A percentile compares a stretch with the other conserved stretches of the same genome.
Evolutionary conservation across 108 stramenopile species (phyloP).

Genomic region (Nannochloropsis gaditana): DNA sequence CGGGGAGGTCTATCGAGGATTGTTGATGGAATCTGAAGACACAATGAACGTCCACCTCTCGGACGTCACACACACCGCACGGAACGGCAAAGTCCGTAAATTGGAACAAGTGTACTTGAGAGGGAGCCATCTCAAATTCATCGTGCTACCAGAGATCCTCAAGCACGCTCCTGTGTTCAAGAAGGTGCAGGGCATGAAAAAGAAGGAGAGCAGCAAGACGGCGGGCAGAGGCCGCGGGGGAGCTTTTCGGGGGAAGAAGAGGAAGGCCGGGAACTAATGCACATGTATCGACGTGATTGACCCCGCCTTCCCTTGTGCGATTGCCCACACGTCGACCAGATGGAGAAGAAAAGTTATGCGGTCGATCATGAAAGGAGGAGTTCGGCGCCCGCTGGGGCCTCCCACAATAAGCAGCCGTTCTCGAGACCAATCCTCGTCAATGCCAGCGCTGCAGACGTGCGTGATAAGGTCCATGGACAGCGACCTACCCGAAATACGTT

Average conservation of each 20-base stretch:
- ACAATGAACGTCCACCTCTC: conserved; percentile 71
- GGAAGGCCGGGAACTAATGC: neutral
- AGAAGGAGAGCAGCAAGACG: conserved; percentile 58
- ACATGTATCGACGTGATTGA: too few species aligned
- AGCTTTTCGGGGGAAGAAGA: conserved; percentile 19
- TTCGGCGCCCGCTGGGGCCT: too few species aligned
- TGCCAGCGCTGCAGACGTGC: too few species aligned
- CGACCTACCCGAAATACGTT: too few species aligned
- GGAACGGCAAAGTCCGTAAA: conserved; percentile 48
- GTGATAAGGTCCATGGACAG: too few species aligned
- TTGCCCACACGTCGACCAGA: too few species aligned
- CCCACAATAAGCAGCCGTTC: too few species aligned
- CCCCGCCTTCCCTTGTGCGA: too few species aligned
- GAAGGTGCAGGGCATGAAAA: conserved; percentile 80
- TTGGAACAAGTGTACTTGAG: conserved; percentile 70
- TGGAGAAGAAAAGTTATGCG: too few species aligned
- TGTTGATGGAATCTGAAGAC: conserved; percentile 86
- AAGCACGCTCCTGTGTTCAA: conserved; percentile 91
- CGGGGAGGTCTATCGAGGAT: conserved; percentile 90
- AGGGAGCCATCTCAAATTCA: conserved; percentile 85
- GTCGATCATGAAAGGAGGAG: too few species aligned
- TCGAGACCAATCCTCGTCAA: too few species aligned
- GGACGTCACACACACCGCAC: conserved; percentile 49
- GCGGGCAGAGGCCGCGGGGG: neutral
- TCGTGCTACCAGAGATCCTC: conserved; percentile 87